Evolutionary conservation across 225 moss, liverwort and hornwort genomes (phyloP).

Genomic region (Sphagnum contortum): DNA sequence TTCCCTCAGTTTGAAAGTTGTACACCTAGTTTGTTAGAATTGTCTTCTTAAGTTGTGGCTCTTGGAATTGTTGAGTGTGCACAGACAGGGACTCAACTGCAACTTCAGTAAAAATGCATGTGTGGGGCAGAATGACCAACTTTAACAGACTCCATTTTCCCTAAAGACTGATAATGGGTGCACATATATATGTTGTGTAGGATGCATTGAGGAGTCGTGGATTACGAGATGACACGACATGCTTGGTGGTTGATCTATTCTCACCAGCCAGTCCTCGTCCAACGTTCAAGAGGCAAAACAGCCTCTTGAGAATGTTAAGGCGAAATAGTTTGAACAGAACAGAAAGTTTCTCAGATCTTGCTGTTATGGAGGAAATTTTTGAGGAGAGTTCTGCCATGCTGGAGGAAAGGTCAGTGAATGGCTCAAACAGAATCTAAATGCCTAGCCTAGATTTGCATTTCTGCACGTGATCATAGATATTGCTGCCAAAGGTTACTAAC

Average conservation of each 20-base stretch:
- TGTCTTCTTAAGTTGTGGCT: too few species aligned
- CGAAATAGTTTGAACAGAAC: slow-evolving; percentile 15
- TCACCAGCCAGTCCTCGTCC: slow-evolving; percentile 30
- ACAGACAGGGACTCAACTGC: not conserved
- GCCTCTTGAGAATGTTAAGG: slow-evolving; percentile 29
- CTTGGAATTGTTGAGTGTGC: not conserved
- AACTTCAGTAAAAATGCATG: not conserved
- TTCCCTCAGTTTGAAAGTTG: too few species aligned
- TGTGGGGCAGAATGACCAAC: not conserved
- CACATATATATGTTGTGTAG: slow-evolving; percentile 4
- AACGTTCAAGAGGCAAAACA: slow-evolving; percentile 30
- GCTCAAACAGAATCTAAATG: too few species aligned
- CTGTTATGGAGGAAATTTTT: slow-evolving; percentile 60
- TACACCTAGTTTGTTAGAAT: too few species aligned
- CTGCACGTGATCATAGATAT: too few species aligned
- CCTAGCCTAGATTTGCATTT: too few species aligned
- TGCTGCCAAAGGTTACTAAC: too few species aligned
- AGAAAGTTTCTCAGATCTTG: slow-evolving; percentile 1
- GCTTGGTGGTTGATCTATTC: slow-evolving; percentile 66
- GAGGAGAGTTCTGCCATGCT: slow-evolving; percentile 71
- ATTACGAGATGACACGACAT: slow-evolving; percentile 77
- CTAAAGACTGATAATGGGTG: not conserved
- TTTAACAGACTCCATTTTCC: not conserved
- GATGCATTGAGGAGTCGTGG: slow-evolving; percentile 59
- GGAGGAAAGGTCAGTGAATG: slow-evolving; percentile 33